Base-by-base conservation (phyloP, 192 early-diverging fungal genomes). In the Gorgonomyces haynaldii region DNA sequence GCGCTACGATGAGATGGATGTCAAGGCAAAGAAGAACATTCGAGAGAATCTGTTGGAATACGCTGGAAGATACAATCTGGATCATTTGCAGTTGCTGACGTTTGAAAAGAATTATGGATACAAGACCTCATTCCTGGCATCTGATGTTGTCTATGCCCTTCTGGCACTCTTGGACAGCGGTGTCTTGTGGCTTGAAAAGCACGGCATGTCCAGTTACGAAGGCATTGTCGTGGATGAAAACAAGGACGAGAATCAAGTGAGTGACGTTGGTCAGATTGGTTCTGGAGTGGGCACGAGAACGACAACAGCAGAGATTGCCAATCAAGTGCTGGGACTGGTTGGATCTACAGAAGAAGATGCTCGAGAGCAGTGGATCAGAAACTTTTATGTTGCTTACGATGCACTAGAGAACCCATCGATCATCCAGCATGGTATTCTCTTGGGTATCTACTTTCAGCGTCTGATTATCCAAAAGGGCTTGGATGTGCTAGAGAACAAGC, bases 361-460 rank as follows among this genome's bases (percentile, higher is more conserved):
- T 17, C 21, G 32, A 3, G 31, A 28, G 28, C 45, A 52, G 62
- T 90, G 85, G 86, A 56, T 85, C 42, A 42, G 61, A 22, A 86
- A 89, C 21, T 96, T 94, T 60, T 96, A 80, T 63, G 72, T 81
- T 0, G 89, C 91, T 12, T 94, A 84, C 51, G 93, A 96, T 53
- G 81, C 93, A 4, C 60, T 96, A 52, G 4, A 31, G 4, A 40
- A 36, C 19, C 60, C 19, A 17, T 10, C 32, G 13, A 27, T 39
- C 16, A 26, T 44, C 3, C 54, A 50, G n/a, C 68, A 78, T 43
- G 92, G 92, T 8, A 71, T 94, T 28, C 64, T 67, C 7, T 49
- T 82, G 3, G 79, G 85, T 6, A 84, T 84, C 75, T 65, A 78
- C 42, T 73, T 83, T 36, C 92, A 94, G 56, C 60, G 64, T 25